phyloP scores from a whole-genome alignment of 495 filamentous ascomycete species.

The Talaromyces trachyspermus region DNA sequence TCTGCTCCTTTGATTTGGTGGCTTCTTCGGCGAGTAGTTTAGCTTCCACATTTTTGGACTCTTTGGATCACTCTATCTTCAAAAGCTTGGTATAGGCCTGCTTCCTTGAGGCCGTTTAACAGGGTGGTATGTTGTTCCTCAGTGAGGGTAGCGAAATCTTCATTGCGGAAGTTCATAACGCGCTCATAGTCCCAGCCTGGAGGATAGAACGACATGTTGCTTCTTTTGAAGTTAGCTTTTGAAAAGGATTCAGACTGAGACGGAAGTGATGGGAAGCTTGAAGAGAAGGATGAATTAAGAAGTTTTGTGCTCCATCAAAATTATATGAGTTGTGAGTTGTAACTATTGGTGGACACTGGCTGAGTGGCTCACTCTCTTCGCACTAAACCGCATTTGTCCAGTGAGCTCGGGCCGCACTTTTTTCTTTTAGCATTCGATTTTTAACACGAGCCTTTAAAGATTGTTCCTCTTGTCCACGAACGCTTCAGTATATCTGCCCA shows the following conservation, averaged over 20 bases:
- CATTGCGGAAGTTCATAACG: background rate
- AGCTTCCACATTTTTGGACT: background rate
- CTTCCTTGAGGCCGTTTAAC: background rate
- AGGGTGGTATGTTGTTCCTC: background rate
- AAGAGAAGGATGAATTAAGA: too few species aligned
- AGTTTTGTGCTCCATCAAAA: too few species aligned
- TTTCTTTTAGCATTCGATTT: slow-evolving; percentile 12
- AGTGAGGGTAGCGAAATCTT: background rate
- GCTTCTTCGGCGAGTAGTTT: background rate
- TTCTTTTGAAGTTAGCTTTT: too few species aligned
- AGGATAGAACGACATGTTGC: background rate
- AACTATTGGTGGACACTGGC: too few species aligned
- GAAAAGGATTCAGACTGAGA: too few species aligned
- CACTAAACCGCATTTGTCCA: slow-evolving; percentile 23
- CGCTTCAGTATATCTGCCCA: background rate
- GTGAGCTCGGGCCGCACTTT: slow-evolving; percentile 28
- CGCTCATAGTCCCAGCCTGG: background rate
- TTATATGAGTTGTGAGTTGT: too few species aligned
- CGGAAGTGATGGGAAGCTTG: too few species aligned
- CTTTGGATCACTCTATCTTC: background rate
- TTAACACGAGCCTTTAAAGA: background rate
- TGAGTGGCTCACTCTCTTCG: background rate
- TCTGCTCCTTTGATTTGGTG: background rate
- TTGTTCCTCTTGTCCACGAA: background rate
- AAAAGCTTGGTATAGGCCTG: background rate